Conservation (phyloP, 1,284 basidiomycete genomes). For the Microbotryum scabiosae region DNA sequence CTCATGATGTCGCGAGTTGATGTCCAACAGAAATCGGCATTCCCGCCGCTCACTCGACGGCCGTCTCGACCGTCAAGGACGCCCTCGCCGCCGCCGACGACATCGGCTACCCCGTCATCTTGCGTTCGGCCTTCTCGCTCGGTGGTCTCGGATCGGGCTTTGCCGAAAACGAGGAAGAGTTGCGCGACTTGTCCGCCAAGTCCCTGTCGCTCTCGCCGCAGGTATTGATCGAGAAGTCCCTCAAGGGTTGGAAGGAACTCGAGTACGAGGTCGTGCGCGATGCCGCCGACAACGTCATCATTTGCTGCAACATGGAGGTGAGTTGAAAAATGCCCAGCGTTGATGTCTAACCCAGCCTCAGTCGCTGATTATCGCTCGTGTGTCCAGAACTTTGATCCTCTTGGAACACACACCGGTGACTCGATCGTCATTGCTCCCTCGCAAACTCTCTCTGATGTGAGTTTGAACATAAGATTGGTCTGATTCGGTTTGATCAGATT, state of each 20-base stretch:
- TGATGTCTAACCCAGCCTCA: too few species aligned
- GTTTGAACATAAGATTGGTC: too few species aligned
- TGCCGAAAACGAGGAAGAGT: conserved; percentile 78
- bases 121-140: conserved; percentile 91
- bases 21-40: conserved; percentile 81
- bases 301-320: conserved; percentile 99
- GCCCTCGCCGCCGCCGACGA: conserved; percentile 81
- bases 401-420: conserved; percentile 97
- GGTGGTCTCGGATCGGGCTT: conserved; percentile 94
- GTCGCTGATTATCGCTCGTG: too few species aligned
- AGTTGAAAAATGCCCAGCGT: conserved; percentile 39
- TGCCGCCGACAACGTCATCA: conserved; percentile 95
- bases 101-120: conserved; percentile 96
- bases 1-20: not conserved
- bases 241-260: conserved; percentile 99
- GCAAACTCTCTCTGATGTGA: conserved; percentile 81
- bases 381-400: conserved; percentile 84
- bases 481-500: too few species aligned
- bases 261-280: conserved; percentile 99
- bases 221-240: conserved; percentile 94
- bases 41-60: conserved; percentile 92
- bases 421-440: conserved; percentile 98
- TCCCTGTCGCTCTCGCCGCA: conserved; percentile 96
- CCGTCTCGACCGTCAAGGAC: conserved; percentile 89
- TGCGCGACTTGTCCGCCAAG: conserved; percentile 78